These are phyloP conservation scores for Elongisporangium senticosum DNA, from an alignment of 352 stramenopile species.

Conservation along the genomic window DNA sequence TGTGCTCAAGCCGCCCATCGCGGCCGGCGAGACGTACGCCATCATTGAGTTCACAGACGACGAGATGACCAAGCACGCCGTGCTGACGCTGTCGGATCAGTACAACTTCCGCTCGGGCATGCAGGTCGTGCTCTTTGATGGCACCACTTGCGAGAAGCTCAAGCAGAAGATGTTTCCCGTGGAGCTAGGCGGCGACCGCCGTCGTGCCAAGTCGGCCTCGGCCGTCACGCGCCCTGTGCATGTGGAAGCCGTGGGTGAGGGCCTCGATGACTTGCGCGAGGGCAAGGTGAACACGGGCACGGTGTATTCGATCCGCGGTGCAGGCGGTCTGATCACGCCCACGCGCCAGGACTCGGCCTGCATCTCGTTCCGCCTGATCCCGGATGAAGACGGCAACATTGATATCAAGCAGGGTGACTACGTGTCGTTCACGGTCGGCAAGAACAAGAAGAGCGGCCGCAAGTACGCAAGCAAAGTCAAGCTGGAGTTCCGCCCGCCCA, in stretches of 20 bases:
- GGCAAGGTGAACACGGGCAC: conserved; percentile 84
- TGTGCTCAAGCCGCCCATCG: conserved; percentile 84
- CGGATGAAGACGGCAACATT: conserved; percentile 80
- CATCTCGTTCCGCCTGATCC: conserved; percentile 86
- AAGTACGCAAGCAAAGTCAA: conserved; percentile 88
- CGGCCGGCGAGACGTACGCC: conserved; percentile 80
- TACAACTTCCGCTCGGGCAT: conserved; percentile 87
- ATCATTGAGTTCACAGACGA: conserved; percentile 88
- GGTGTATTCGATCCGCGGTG: conserved; percentile 83
- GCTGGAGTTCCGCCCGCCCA: conserved; percentile 78
- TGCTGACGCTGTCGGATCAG: conserved; percentile 80
- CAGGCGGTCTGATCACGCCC: conserved; percentile 76
- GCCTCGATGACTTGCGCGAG: conserved; percentile 77
- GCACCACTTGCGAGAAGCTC: conserved; percentile 84
- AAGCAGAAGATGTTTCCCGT: conserved; percentile 89
- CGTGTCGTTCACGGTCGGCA: conserved; percentile 84
- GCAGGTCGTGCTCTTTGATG: conserved; percentile 86
- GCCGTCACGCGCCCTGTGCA: conserved; percentile 68
- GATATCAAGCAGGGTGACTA: conserved; percentile 84
- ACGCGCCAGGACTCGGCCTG: conserved; percentile 79
- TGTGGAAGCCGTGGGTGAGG: conserved; percentile 79
- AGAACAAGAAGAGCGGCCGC: conserved; percentile 87
- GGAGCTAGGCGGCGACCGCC: conserved; percentile 59
- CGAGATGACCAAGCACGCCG: conserved; percentile 86
- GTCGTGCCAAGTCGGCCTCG: conserved; percentile 75